Percentiles rank a stretch among this genome's conserved stretches.
phyloP scores from a whole-genome alignment of 805 yeast genomes.

The Candida bentonensis region DNA sequence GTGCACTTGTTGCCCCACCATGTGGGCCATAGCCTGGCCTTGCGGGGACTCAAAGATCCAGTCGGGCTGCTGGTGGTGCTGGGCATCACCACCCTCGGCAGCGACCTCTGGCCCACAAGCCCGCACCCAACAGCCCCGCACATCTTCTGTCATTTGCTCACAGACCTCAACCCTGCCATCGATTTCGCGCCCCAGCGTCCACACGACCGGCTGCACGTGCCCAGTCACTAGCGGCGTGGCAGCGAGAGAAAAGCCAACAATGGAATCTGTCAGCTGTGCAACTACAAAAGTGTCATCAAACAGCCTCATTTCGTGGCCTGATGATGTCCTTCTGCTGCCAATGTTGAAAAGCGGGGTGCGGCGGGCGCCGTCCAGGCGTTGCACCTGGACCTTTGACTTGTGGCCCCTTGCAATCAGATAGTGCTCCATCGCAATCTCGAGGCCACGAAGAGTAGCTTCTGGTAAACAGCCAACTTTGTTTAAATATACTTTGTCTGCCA shows the following conservation, averaged over 20 bases:
- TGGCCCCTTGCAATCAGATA: not conserved
- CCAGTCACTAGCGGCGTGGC: not conserved
- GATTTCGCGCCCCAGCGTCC: not conserved
- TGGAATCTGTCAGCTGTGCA: not conserved
- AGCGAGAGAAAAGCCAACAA: not conserved
- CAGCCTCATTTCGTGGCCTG: not conserved
- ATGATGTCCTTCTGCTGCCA: not conserved
- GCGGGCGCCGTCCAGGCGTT: not conserved
- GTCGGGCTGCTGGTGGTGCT: too few species aligned
- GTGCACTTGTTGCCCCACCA: too few species aligned
- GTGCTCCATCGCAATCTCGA: not conserved
- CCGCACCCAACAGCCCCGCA: not conserved
- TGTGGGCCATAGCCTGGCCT: too few species aligned
- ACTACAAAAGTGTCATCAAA: not conserved
- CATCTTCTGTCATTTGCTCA: not conserved
- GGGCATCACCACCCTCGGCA: too few species aligned
- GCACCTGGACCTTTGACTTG: not conserved
- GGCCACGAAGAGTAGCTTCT: too few species aligned
- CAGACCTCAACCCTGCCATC: not conserved
- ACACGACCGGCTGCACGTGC: not conserved
- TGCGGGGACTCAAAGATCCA: too few species aligned
- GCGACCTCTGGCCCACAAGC: too few species aligned
- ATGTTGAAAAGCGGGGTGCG: not conserved
- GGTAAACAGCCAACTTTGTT: too few species aligned
- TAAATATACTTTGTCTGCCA: too few species aligned